Percentiles rank a stretch among this genome's conserved stretches.
phyloP scores from a whole-genome alignment of 257 asterid genomes.

The Apocynum venetum region DNA sequence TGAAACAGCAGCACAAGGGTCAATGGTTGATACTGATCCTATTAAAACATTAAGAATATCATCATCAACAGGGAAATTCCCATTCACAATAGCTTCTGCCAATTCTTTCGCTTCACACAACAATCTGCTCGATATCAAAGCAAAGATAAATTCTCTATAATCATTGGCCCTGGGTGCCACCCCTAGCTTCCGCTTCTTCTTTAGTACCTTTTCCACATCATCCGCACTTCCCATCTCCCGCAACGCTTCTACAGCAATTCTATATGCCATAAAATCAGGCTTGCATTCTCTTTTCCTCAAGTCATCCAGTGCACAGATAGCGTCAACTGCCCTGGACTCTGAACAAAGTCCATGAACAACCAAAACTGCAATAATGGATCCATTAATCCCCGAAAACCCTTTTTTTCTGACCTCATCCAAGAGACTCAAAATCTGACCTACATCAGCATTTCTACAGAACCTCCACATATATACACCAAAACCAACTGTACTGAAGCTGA shows the following conservation, averaged over 20 bases:
- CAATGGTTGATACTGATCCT: conserved; percentile 62
- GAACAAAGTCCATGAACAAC: conserved; percentile 65
- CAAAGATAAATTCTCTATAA: conserved; percentile 51
- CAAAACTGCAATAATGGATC: conserved; percentile 61
- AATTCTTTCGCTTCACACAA: conserved; percentile 61
- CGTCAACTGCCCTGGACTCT: conserved; percentile 40
- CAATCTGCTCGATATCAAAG: conserved; percentile 57
- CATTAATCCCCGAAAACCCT: conserved; percentile 47
- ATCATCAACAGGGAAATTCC: conserved; percentile 74
- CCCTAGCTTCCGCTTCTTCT: conserved; percentile 86
- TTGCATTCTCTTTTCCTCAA: conserved; percentile 69
- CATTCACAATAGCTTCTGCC: conserved; percentile 68
- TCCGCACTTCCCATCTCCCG: conserved; percentile 46
- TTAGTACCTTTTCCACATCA: conserved; percentile 54
- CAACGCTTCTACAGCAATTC: conserved; percentile 69
- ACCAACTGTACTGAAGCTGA: conserved; percentile 57
- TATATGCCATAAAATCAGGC: conserved; percentile 88
- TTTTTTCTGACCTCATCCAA: conserved; percentile 49
- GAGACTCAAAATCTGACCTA: conserved; percentile 39
- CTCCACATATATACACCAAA: conserved; percentile 80
- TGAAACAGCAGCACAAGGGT: conserved; percentile 49
- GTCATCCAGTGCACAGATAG: conserved; percentile 53
- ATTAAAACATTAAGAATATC: conserved; percentile 66
- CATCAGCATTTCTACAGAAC: conserved; percentile 43
- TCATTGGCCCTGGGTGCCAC: conserved; percentile 74